phyloP scores from a whole-genome alignment of 352 stramenopile genomes.

The Phytophthora rubi region DNA sequence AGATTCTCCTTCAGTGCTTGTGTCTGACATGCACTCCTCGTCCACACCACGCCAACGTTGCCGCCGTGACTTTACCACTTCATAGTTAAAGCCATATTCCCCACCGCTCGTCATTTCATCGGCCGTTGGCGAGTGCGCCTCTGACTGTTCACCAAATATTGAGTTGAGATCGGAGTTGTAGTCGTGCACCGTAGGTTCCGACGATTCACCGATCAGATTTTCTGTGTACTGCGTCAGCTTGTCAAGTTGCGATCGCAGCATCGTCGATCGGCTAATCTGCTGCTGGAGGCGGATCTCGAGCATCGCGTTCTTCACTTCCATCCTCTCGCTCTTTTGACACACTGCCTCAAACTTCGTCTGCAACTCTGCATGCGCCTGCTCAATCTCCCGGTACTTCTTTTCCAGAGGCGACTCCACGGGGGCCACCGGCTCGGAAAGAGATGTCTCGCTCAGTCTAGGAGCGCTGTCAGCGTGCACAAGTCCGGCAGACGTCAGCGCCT shows the following conservation, averaged over 20 bases:
- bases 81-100: constrained; percentile 52
- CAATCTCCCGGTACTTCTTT: constrained; percentile 54
- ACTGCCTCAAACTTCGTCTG: constrained; percentile 62
- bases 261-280: constrained; percentile 66
- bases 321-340: constrained; percentile 48
- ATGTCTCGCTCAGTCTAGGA: constrained; percentile 26
- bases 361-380: constrained; percentile 58
- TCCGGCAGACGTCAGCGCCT: constrained; percentile 47
- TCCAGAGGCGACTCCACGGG: constrained; percentile 39
- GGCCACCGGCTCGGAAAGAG: constrained; percentile 32
- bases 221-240: constrained; percentile 78
- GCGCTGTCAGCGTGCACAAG: constrained; percentile 19
- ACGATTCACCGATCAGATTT: constrained; percentile 62
- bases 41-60: constrained; percentile 45
- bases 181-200: constrained; percentile 55
- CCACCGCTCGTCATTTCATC: constrained; percentile 44
- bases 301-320: constrained; percentile 69
- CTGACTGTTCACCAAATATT: constrained; percentile 52
- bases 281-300: constrained; percentile 72
- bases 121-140: constrained; percentile 45
- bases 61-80: constrained; percentile 43
- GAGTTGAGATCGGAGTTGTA: constrained; percentile 61
- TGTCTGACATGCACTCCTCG: constrained; percentile 69
- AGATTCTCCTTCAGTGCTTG: constrained; percentile 51
- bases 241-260: constrained; percentile 70